Percentiles rank a stretch among this genome's conserved stretches.
phyloP scores from a whole-genome alignment of 352 stramenopile species.

The Phytopythium chamaehyphon region DNA sequence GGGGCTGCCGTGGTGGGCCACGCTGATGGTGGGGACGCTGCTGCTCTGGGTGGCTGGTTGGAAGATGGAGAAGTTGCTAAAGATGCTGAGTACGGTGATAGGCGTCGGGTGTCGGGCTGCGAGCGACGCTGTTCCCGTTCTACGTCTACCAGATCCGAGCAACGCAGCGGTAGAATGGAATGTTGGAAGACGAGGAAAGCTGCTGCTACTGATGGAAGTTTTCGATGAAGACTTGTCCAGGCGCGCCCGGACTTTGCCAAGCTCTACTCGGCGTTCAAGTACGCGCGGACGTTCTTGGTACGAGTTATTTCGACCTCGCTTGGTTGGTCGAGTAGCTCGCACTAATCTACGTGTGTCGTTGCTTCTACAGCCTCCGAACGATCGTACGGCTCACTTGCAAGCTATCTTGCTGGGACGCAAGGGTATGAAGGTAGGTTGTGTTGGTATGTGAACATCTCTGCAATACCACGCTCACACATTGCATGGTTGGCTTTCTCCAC shows the following conservation, averaged over 20 bases:
- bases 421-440: slow-evolving; percentile 27
- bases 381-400: slow-evolving; percentile 43
- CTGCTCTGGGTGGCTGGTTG: not conserved
- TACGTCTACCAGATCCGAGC: slow-evolving; percentile 71
- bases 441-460: not conserved
- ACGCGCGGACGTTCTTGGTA: slow-evolving; percentile 66
- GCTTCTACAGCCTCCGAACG: slow-evolving; percentile 23
- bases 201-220: slow-evolving; percentile 2
- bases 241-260: slow-evolving; percentile 55
- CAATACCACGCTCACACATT: no score
- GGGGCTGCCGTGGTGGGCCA: slow-evolving; percentile 75
- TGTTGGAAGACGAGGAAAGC: not conserved
- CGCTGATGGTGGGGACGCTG: slow-evolving; percentile 42
- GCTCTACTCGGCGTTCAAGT: slow-evolving; percentile 71
- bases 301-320: not conserved
- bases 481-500: no score
- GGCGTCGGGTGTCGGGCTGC: slow-evolving; percentile 60
- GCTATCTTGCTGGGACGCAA: slow-evolving; percentile 44
- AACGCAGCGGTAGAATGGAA: slow-evolving; percentile 38
- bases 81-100: slow-evolving; percentile 5
- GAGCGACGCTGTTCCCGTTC: slow-evolving; percentile 63
- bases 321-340: not conserved
- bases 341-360: slow-evolving; percentile 7
- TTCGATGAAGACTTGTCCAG: slow-evolving; percentile 32
- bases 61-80: not conserved